phyloP scores from a whole-genome alignment of 306 rosid genomes.

The Cucumis cinereus region DNA sequence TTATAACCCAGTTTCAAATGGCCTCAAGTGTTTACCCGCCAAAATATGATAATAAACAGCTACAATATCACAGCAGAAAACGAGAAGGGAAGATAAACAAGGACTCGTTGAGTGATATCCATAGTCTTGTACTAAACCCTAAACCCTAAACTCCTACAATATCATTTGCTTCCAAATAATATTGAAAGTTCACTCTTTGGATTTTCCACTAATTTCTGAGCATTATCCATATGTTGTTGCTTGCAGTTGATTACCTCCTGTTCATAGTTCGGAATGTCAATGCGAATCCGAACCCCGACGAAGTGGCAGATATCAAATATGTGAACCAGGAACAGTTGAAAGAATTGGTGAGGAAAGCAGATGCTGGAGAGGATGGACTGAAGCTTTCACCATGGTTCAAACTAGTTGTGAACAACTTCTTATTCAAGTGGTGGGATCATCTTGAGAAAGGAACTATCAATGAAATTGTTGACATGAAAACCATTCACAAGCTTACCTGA shows the following conservation, averaged over 20 bases:
- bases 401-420: slow-evolving; percentile 84
- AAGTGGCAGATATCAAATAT: slow-evolving; percentile 64
- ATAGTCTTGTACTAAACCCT: no score
- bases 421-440: slow-evolving; percentile 99
- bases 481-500: slow-evolving; percentile 73
- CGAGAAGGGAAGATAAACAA: no score
- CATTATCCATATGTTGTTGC: background rate
- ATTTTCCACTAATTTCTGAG: background rate
- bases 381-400: slow-evolving; percentile 99
- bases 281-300: slow-evolving; percentile 76
- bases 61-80: no score
- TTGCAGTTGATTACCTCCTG: slow-evolving; percentile 89
- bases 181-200: background rate
- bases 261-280: slow-evolving; percentile 62
- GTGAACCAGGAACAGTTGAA: slow-evolving; percentile 68
- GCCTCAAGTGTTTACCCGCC: no score
- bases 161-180: background rate
- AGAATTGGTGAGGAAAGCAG: slow-evolving; percentile 86
- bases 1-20: no score
- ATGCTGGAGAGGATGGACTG: slow-evolving; percentile 81
- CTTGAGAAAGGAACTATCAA: slow-evolving; percentile 49
- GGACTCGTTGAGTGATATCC: no score
- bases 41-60: no score
- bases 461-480: slow-evolving; percentile 74
- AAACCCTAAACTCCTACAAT: background rate